Percentiles rank a stretch among this genome's conserved stretches.
phyloP scores from a whole-genome alignment of 2,329 filamentous ascomycete genomes.

The Trichoderma simmonsii region DNA sequence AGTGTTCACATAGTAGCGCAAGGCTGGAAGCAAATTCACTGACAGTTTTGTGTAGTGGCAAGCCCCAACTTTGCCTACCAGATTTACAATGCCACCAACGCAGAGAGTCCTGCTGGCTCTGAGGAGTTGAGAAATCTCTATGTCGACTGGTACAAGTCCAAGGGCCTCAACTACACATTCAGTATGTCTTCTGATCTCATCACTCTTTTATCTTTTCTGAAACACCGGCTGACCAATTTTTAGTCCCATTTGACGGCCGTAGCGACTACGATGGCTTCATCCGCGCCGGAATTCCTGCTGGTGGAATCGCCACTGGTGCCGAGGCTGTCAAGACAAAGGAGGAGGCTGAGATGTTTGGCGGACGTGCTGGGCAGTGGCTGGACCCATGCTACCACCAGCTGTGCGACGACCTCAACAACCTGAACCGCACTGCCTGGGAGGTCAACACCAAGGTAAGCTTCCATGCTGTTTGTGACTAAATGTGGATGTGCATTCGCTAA shows the following conservation, averaged over 20 bases:
- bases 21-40: neutral
- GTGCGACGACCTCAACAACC: constrained; percentile 56
- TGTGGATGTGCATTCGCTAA: constrained; percentile 20
- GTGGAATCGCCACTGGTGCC: constrained; percentile 74
- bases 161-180: constrained; percentile 64
- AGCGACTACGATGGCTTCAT: constrained; percentile 80
- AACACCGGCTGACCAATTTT: neutral
- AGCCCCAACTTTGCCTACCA: constrained; percentile 64
- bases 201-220: neutral
- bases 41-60: constrained; percentile 42
- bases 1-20: neutral
- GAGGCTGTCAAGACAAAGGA: constrained; percentile 70
- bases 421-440: constrained; percentile 59
- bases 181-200: constrained; percentile 28
- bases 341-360: constrained; percentile 67
- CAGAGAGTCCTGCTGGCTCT: constrained; percentile 66
- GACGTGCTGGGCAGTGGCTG: constrained; percentile 58
- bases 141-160: constrained; percentile 60
- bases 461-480: neutral
- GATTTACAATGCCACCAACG: constrained; percentile 71
- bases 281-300: constrained; percentile 66
- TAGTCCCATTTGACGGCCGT: constrained; percentile 68
- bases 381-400: constrained; percentile 61
- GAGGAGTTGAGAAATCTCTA: constrained; percentile 67
- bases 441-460: constrained; percentile 55